Evolutionary conservation across 2,329 filamentous ascomycete genomes (phyloP).

Genomic region (Ophiocordyceps camponoti-rufipedis): DNA sequence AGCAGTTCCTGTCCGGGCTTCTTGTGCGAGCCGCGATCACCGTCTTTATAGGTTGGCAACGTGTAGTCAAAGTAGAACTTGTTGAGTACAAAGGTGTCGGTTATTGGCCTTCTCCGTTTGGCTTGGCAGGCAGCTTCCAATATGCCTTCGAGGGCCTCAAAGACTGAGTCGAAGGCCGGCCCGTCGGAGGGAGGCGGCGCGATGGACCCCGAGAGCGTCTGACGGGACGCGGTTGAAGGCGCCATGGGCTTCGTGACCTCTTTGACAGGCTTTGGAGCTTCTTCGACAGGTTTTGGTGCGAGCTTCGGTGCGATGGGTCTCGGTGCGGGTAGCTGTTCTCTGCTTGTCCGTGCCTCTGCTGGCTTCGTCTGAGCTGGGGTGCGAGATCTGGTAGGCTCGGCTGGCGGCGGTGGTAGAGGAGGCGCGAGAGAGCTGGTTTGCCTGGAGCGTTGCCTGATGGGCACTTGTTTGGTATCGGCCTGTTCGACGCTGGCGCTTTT

Average conservation of each 20-base stretch:
- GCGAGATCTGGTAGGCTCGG: not conserved
- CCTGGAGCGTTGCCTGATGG: not conserved
- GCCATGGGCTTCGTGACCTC: not conserved
- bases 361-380: not conserved
- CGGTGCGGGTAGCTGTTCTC: not conserved
- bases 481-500: constrained; percentile 5
- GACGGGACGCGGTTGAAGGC: not conserved
- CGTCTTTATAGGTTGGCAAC: constrained; percentile 11
- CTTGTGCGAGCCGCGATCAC: constrained; percentile 16
- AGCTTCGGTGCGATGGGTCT: not conserved
- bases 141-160: constrained; percentile 9
- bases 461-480: not conserved
- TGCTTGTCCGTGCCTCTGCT: not conserved
- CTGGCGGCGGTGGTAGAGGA: too few relatives aligned
- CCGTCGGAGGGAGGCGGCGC: constrained; percentile 1
- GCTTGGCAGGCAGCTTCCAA: constrained; percentile 3
- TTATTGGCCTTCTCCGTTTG: constrained; percentile 8
- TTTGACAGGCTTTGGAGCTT: not conserved
- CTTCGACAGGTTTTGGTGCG: not conserved
- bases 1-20: constrained; percentile 23
- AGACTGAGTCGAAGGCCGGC: constrained; percentile 10
- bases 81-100: constrained; percentile 7
- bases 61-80: constrained; percentile 15
- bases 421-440: not conserved
- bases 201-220: not conserved